phyloP scores from a whole-genome alignment of 257 asterid species.

The Nicotiana benthamiana region DNA sequence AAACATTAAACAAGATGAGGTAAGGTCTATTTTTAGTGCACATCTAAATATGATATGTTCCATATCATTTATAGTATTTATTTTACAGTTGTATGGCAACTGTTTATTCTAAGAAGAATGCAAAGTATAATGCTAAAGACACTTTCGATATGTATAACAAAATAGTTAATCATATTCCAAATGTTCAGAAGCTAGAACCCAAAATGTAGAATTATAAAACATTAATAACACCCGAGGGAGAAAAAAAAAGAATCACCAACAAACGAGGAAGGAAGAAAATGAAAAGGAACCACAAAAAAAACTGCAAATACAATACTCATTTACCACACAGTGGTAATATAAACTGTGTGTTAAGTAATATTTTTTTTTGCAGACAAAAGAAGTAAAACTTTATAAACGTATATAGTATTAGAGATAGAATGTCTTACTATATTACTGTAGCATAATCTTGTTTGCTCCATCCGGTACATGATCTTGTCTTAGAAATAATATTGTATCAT shows the following conservation, averaged over 20 bases:
- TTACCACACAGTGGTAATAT: neutral
- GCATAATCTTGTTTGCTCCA: neutral
- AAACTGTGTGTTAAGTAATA: neutral
- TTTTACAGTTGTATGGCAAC: neutral
- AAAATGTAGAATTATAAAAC: neutral
- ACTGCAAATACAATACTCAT: neutral
- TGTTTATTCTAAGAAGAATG: neutral
- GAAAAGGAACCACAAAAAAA: neutral
- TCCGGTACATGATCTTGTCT: too few species aligned
- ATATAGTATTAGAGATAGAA: neutral
- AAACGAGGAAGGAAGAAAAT: too few species aligned
- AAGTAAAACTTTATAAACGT: neutral
- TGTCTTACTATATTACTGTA: slow-evolving; percentile 14
- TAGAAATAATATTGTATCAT: too few species aligned
- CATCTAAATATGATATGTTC: too few species aligned
- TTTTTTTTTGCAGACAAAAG: neutral
- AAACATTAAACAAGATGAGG: too few species aligned
- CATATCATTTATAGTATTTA: too few species aligned
- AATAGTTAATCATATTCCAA: neutral
- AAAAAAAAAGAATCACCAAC: too few species aligned
- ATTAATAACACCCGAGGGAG: neutral
- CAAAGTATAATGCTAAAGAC: neutral
- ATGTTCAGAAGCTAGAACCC: neutral
- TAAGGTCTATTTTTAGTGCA: too few species aligned
- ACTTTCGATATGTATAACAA: neutral